A percentile compares a stretch with the other conserved stretches of the same genome.
These are phyloP conservation scores for Pyricularia grisea DNA, from an alignment of 2,329 filamentous ascomycete species.

Conservation along the genomic window DNA sequence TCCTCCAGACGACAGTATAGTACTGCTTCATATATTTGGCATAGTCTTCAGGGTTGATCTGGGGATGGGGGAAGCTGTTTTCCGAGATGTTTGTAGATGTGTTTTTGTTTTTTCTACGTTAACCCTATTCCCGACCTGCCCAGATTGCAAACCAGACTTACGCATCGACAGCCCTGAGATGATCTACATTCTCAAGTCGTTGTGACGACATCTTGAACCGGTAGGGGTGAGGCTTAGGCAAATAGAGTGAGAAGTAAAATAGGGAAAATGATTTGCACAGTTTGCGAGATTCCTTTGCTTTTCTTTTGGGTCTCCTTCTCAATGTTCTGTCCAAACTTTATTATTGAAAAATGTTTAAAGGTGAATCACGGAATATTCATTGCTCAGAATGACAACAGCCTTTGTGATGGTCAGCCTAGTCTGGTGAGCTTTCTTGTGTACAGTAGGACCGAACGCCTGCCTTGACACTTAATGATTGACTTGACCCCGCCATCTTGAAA, in stretches of 20 bases:
- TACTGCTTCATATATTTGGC: constrained; percentile 48
- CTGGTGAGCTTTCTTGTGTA: not conserved
- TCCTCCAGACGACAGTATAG: constrained; percentile 54
- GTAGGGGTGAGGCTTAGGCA: not conserved
- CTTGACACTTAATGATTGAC: not conserved
- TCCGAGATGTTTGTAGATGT: constrained; percentile 2
- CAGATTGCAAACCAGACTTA: constrained; percentile 8
- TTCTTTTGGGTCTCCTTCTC: not conserved
- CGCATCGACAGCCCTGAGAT: constrained; percentile 15
- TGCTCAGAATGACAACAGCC: not conserved
- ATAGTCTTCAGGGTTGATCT: constrained; percentile 48
- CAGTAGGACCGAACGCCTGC: not conserved
- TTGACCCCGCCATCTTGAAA: not conserved
- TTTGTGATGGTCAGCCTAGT: not conserved
- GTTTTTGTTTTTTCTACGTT: not conserved
- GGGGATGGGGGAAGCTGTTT: constrained; percentile 68
- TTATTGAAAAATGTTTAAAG: not conserved
- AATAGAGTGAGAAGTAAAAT: not conserved
- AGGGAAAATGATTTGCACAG: not conserved
- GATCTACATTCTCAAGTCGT: constrained; percentile 13
- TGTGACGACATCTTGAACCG: constrained; percentile 7
- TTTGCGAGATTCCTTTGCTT: not conserved
- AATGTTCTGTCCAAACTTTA: not conserved
- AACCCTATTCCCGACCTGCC: not conserved
- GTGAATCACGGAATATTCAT: not conserved